Percentiles rank a stretch among this genome's conserved stretches.
Conservation (phyloP, 345 rosid species). For the Crucihimalaya himalaica region DNA sequence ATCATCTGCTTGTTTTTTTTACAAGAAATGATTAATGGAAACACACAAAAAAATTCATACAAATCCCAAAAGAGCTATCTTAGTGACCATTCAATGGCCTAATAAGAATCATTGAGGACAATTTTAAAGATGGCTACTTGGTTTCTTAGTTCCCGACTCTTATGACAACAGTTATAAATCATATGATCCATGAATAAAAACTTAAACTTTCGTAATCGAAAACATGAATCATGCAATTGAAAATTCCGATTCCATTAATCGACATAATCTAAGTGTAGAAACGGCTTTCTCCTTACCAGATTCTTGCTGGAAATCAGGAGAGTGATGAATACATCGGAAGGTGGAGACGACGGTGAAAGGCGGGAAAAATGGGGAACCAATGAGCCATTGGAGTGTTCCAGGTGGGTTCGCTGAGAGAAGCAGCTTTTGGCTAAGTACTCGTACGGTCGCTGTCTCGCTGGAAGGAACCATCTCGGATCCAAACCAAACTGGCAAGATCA, state of each 20-base stretch:
- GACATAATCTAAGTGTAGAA: neutral
- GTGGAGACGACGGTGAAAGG: conserved; percentile 77
- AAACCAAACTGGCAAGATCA: conserved; percentile 5
- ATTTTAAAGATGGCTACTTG: neutral
- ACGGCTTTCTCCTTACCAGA: conserved; percentile 49
- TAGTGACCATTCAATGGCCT: neutral
- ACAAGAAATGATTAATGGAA: conserved; percentile 1
- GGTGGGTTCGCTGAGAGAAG: conserved; percentile 45
- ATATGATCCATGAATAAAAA: conserved; percentile 1
- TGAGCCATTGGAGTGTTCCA: conserved; percentile 76
- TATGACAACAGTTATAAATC: neutral
- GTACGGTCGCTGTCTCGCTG: conserved; percentile 44
- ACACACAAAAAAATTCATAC: neutral
- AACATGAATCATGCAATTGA: conserved; percentile 14
- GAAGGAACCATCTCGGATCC: conserved; percentile 46
- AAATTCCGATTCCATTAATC: neutral
- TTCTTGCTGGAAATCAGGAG: conserved; percentile 65
- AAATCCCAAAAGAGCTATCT: neutral
- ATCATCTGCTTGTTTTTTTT: conserved; percentile 56
- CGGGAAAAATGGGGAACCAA: conserved; percentile 78
- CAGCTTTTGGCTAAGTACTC: conserved; percentile 57
- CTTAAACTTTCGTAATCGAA: neutral
- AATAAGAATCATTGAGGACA: neutral
- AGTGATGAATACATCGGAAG: conserved; percentile 63
- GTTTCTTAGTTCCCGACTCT: conserved; percentile 1